Base-by-base conservation (phyloP, 2,329 filamentous ascomycete genomes). In the Scedosporium boydii region DNA sequence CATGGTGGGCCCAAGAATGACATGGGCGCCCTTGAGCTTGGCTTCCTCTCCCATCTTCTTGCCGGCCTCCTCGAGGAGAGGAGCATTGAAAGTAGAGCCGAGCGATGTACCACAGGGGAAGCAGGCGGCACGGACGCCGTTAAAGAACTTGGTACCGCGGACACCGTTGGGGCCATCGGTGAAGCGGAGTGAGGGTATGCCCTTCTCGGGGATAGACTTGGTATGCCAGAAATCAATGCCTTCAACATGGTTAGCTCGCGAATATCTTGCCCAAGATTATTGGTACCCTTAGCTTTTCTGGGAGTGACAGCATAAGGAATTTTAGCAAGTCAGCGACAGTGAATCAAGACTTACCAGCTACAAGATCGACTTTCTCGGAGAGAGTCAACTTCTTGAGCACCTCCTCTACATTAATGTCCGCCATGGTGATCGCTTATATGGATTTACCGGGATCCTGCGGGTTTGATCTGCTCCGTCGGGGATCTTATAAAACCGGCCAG, bases 221-320 rank as follows among this genome's bases (percentile, higher is more conserved):
- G 87, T 87, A 68, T 88, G 85, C 87, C 87, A 90, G 69, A 88
- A 88, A 73, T 89, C 87, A 66, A 82, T 80, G 63, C 85, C 85
- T 82, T 62, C 23, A 48, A 4, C 42, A 27, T 7, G 7, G 16
- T 7, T 57, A 18, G 29, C 18, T 58, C 38, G n/a, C 18, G n/a
- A 60, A 55, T 27, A 48, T 34, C 7, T 6, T 18, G 9, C 26
- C 14, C n/a, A 23, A 58, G 1, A 6, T 18, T 1, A 23, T 18
- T 7, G 12, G 14, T 41, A 21, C 6, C n/a, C 18, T 21, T 48
- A 4, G 7, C 12, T 18, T 18, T 18, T 46, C 18, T 46, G 9
- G n/a, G 2, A 21, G 21, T 3, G 34, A 48, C 16, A 21, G 44
- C 44, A 48, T 10, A 16, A 48, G 16, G 44, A 21, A 7, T 21